A percentile compares a stretch with the other conserved stretches of the same genome.
These are phyloP conservation scores for Misopates orontium DNA, from an alignment of 257 asterid species.

Conservation along the genomic window DNA sequence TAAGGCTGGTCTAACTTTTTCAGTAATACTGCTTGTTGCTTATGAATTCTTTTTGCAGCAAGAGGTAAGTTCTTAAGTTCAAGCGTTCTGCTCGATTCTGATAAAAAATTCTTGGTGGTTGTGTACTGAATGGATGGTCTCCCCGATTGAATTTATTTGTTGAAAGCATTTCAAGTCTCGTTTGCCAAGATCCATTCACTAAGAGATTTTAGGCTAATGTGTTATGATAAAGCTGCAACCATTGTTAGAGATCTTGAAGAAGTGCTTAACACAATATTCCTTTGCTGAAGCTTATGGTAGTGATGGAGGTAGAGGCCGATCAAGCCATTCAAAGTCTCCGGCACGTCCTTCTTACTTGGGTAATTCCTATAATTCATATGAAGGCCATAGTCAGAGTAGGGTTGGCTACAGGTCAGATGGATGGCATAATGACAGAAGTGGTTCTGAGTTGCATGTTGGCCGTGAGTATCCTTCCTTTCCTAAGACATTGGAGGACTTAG, in stretches of 20 bases:
- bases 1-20: slow-evolving; percentile 24
- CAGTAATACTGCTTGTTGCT: slow-evolving; percentile 41
- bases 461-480: slow-evolving; percentile 52
- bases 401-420: slow-evolving; percentile 64
- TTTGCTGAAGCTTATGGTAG: slow-evolving; percentile 96
- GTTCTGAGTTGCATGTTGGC: slow-evolving; percentile 50
- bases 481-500: slow-evolving; percentile 74
- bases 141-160: slow-evolving; percentile 50
- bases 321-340: slow-evolving; percentile 90
- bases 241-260: slow-evolving; percentile 69
- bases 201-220: slow-evolving; percentile 67
- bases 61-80: slow-evolving; percentile 98
- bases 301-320: slow-evolving; percentile 86
- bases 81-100: slow-evolving; percentile 82
- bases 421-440: slow-evolving; percentile 68
- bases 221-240: slow-evolving; percentile 88
- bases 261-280: slow-evolving; percentile 86
- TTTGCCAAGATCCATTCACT: slow-evolving; percentile 64
- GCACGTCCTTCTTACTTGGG: slow-evolving; percentile 49
- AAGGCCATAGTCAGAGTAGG: slow-evolving; percentile 67
- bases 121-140: slow-evolving; percentile 71
- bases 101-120: slow-evolving; percentile 74
- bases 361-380: slow-evolving; percentile 57
- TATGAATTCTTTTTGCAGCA: slow-evolving; percentile 70
- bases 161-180: slow-evolving; percentile 68